Evolutionary conservation across 2,329 filamentous ascomycete genomes (phyloP), one percentile per base, ranked within the genome.

Genomic region (Akanthomyces uredinophilus): DNA sequence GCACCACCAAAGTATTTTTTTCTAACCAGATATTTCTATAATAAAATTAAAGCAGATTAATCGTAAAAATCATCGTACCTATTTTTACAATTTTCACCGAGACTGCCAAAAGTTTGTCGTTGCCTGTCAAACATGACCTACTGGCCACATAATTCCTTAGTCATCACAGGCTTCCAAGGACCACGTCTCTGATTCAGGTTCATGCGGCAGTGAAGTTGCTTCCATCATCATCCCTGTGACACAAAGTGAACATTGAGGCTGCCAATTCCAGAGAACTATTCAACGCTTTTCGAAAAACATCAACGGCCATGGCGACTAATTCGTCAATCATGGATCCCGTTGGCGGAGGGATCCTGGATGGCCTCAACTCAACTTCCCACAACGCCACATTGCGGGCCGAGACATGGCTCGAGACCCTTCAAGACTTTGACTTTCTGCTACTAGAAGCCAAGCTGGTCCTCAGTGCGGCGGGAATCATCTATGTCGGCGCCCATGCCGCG

Each of bases 401-500:
- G 5, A 65, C 72, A n/a, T 66, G 73, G 57, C 52, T 72, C 18
- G 65, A 68, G 11, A 69, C 67, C 43, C 56, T 77, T 8, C 73
- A 67, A 64, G 70, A 78, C 44, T 68, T 70, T 32, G 75, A 78
- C 61, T 75, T 80, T 62, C 68, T 84, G 43, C 53, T 78, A 1
- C 73, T 84, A 13, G 77, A 84, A 64, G 62, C 71, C 18, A 79
- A 79, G 65, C 77, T 86, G 51, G 72, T 85, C 62, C 70, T 87
- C 64, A 88, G 90, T 32, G 88, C 92, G 16, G 75, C 96, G 18
- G 87, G 90, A 65, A 91, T 92, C 59, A 96, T 97, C 70, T 95
- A 90, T 75, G 82, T 91, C 5, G 91, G 90, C 53, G 86, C 92
- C 10, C 90, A 96, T 73, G 91, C 90, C n/a, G 90, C 93, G 1